phyloP scores from a whole-genome alignment of 768 basidiomycete genomes.

The Crepidotus variabilis region DNA sequence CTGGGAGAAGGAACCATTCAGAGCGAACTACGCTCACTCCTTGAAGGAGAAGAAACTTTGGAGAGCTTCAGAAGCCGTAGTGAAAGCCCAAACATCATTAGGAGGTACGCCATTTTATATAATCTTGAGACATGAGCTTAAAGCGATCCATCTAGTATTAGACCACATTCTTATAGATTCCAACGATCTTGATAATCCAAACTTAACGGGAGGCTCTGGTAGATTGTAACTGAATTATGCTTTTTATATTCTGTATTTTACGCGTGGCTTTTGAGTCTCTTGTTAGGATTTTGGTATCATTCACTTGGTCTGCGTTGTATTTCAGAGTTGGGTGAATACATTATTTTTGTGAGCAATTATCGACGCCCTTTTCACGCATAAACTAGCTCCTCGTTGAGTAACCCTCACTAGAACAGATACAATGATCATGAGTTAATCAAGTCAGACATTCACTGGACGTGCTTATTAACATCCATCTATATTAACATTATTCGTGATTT shows the following conservation, averaged over 20 bases:
- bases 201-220: constrained; percentile 6
- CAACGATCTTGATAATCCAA: constrained; percentile 15
- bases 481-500: no score
- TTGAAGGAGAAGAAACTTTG: constrained; percentile 27
- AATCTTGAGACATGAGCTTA: not conserved
- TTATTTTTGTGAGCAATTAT: no score
- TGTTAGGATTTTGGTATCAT: no score
- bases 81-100: constrained; percentile 16
- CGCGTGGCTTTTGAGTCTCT: not conserved
- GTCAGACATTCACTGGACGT: no score
- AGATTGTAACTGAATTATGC: not conserved
- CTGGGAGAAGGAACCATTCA: constrained; percentile 34
- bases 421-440: no score
- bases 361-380: no score
- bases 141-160: not conserved
- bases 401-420: no score
- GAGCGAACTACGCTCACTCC: constrained; percentile 34
- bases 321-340: no score
- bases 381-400: no score
- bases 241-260: not conserved
- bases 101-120: constrained; percentile 14
- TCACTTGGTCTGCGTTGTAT: no score
- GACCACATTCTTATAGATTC: constrained; percentile 4
- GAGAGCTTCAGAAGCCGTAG: constrained; percentile 27
- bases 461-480: no score